Base-by-base conservation (phyloP, 1,139 yeast species). In the Hyphopichia burtonii region DNA sequence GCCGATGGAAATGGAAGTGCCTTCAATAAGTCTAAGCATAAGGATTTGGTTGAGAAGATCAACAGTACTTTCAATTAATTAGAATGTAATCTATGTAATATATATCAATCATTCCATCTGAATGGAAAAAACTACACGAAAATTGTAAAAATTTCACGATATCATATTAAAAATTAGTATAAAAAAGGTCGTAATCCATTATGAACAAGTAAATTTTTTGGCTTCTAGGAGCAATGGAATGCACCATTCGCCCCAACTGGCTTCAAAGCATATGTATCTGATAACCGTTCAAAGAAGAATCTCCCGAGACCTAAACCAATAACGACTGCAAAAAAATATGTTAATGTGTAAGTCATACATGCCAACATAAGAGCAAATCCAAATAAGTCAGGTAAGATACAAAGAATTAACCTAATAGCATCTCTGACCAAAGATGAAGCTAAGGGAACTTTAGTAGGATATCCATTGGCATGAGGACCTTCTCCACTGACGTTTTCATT, bases 291-390 rank as follows among this genome's bases (percentile, higher is more conserved):
- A 60, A 83, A 83, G 53, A 77, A 71, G 40, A 84, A 80, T 53
- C 85, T 85, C 22, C 89, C 88, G 41, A 83, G 62, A 2, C 89
- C 76, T 43, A 84, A 65, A 7, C 94, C 94, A 18, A 80, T 52
- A 16, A 83, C 79, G 25, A 84, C 83, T 2, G 86, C 91, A 61
- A 86, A 85, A 60, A 85, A 82, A 53, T 85, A 86, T 1, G 79
- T 61, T 43, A 83, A 54, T 9, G 83, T 76, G 56, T 69, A 84
- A 28, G 86, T 71, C 94, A 86, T 86, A 10, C 85, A 86, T 12
- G 82, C 90, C 66, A 86, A 74, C 94, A 86, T 86, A 52, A 86
- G 63, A 33, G 82, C 81, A 56, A 82, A 85, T 9, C 85, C 82
- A 39, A 86, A 59, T 69, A 84, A 68, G 27, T 86, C 86, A 3